phyloP scores from a whole-genome alignment of 2,329 filamentous ascomycete species.

The Beauveria varroae region DNA sequence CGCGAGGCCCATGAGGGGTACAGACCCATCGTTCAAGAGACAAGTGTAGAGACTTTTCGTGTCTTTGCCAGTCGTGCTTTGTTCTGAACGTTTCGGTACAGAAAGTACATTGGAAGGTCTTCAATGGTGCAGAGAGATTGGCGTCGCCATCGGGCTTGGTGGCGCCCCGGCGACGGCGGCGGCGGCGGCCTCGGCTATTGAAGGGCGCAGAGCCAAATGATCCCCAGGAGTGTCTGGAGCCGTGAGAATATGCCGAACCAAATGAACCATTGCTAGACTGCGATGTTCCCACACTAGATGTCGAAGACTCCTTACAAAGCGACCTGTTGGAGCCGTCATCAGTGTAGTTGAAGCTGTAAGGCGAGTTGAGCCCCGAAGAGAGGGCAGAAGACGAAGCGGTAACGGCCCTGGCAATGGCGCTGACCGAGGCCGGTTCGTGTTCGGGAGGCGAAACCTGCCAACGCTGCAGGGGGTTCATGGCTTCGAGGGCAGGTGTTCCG shows the following conservation, averaged over 20 bases:
- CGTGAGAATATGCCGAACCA: conserved; percentile 51
- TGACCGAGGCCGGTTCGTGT: conserved; percentile 53
- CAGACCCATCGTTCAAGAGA: conserved; percentile 62
- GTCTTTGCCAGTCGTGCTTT: conserved; percentile 63
- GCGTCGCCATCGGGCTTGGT: conserved; percentile 29
- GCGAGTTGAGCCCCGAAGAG: conserved; percentile 50
- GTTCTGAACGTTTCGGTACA: conserved; percentile 61
- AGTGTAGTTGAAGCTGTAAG: conserved; percentile 48
- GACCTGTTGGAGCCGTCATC: conserved; percentile 55
- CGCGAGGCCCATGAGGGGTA: conserved; percentile 47
- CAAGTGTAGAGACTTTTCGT: conserved; percentile 60
- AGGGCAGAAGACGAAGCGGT: conserved; percentile 44
- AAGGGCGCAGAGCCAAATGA: conserved; percentile 40
- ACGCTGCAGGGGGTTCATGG: conserved; percentile 50
- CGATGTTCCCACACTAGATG: conserved; percentile 53
- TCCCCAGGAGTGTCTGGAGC: conserved; percentile 48
- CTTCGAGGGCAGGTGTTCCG: conserved; percentile 45
- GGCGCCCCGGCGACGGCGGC: conserved; percentile 39
- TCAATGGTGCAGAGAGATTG: conserved; percentile 35
- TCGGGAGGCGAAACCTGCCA: conserved; percentile 53
- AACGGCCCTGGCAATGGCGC: conserved; percentile 50
- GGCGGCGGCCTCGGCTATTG: conserved; percentile 37
- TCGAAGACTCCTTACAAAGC: conserved; percentile 50
- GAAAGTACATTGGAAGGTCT: conserved; percentile 60
- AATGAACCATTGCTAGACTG: conserved; percentile 52